Percentiles rank a stretch among this genome's conserved stretches.
phyloP scores from a whole-genome alignment of 495 filamentous ascomycete genomes.

The Rhypophila decipiens region DNA sequence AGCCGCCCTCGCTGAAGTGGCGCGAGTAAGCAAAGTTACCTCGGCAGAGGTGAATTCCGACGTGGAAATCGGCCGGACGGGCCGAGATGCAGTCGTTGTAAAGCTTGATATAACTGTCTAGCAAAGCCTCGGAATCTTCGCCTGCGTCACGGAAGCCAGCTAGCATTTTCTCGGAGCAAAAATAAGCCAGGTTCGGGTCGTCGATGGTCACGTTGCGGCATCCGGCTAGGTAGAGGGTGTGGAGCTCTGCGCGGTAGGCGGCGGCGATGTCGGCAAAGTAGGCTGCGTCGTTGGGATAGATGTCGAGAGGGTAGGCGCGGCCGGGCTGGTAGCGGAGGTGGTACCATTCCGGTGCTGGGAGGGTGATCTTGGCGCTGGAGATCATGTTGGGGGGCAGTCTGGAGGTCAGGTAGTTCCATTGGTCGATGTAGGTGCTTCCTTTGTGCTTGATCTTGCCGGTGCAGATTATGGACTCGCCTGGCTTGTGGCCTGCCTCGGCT shows the following conservation, averaged over 20 bases:
- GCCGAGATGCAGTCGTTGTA: constrained; percentile 62
- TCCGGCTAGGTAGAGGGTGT: constrained; percentile 59
- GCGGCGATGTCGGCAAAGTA: constrained; percentile 65
- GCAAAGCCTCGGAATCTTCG: constrained; percentile 52
- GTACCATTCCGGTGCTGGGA: constrained; percentile 61
- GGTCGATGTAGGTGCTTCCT: constrained; percentile 57
- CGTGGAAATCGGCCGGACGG: constrained; percentile 54
- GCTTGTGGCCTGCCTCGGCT: constrained; percentile 38
- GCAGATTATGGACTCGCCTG: constrained; percentile 62
- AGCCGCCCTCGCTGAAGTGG: constrained; percentile 74
- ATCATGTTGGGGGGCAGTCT: constrained; percentile 50
- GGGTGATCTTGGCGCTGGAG: constrained; percentile 58
- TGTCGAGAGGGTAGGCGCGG: constrained; percentile 53
- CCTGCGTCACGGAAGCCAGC: constrained; percentile 44
- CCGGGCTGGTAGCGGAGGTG: constrained; percentile 60
- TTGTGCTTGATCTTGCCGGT: constrained; percentile 63
- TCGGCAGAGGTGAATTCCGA: constrained; percentile 66
- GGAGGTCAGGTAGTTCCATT: constrained; percentile 54
- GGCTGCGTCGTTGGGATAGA: constrained; percentile 55
- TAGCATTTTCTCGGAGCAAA: constrained; percentile 66
- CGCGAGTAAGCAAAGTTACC: constrained; percentile 66
- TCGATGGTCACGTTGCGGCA: constrained; percentile 62
- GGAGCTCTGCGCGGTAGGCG: constrained; percentile 54
- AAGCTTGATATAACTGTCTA: constrained; percentile 62
- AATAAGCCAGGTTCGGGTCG: constrained; percentile 67